Evolutionary conservation across 768 basidiomycete genomes (phyloP), one percentile per base, ranked within the genome.

Genomic region (Lyophyllum shimeji): DNA sequence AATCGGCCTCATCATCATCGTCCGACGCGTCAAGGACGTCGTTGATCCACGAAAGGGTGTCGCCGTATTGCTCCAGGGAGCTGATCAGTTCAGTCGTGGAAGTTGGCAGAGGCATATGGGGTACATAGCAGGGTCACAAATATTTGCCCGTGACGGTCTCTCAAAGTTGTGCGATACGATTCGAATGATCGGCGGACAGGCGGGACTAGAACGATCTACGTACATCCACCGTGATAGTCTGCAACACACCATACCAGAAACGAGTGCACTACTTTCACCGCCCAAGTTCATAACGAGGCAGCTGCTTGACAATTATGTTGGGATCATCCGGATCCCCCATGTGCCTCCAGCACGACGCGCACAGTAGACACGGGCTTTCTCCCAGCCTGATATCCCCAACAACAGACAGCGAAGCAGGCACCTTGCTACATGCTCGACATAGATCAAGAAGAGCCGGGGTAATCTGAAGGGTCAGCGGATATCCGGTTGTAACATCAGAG

Each of bases 311-410:
- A 29, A 75, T 67, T 9, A 86, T 79, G 3, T 69, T 73, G 0
- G 69, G 70, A 17, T 76, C 78, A 39, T 69, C 65, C 0, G 84
- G 75, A 56, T 72, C 69, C 12, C 90, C 90, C 82, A 92, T 84
- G 55, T 71, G 76, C 57, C 73, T 74, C 90, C 90, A 92, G 67
- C 91, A 94, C 3, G 83, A 80, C 5, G 65, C 77, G 66, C 92
- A 94, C 50, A 93, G 64, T 15, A 89, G 55, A 65, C 85, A 90
- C 18, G 90, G 91, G 63, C 83, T 90, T 67, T 93, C 89, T 9
- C 87, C 89, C 6, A 93, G 70, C 40, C 92, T 78, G 2, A 84
- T 70, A 71, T 94, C 91, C 12, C 86, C 86, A 15, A 83, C 74
- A 33, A 94, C 69, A 2, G 89, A 82, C 64, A 81, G 77, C 2